A percentile compares a stretch with the other conserved stretches of the same genome.
Conservation (phyloP, 1,139 yeast species). For the Meyerozyma guilliermondii region DNA sequence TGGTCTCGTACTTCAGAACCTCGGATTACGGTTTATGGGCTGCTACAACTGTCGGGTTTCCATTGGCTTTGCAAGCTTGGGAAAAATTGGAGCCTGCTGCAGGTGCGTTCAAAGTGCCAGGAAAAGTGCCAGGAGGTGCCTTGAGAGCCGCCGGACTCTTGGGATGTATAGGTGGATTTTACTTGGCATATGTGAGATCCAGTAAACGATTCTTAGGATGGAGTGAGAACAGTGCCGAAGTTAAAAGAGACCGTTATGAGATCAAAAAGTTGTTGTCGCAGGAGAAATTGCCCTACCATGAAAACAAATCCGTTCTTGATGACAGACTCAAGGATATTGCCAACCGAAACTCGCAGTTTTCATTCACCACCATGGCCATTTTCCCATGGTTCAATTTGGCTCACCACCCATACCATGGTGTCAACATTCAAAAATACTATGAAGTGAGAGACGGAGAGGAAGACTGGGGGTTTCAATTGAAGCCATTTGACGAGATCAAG, state of each 20-base stretch:
- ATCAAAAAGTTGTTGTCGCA: slow-evolving; percentile 61
- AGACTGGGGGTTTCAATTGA: slow-evolving; percentile 43
- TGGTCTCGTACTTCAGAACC: slow-evolving; percentile 66
- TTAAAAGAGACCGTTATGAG: slow-evolving; percentile 67
- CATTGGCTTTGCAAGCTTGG: slow-evolving; percentile 54
- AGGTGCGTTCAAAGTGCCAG: slow-evolving; percentile 54
- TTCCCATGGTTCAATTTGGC: slow-evolving; percentile 84
- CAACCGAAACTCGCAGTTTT: slow-evolving; percentile 74
- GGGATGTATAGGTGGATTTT: slow-evolving; percentile 70
- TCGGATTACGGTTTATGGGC: slow-evolving; percentile 67
- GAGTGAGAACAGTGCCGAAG: slow-evolving; percentile 70
- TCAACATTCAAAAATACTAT: slow-evolving; percentile 64
- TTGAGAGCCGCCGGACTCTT: slow-evolving; percentile 56
- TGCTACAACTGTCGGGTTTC: slow-evolving; percentile 59
- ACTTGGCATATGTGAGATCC: slow-evolving; percentile 61
- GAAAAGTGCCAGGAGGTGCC: slow-evolving; percentile 50
- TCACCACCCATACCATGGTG: slow-evolving; percentile 80
- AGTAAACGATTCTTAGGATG: slow-evolving; percentile 76
- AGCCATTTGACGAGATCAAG: slow-evolving; percentile 43
- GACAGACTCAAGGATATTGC: slow-evolving; percentile 75
- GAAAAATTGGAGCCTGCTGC: slow-evolving; percentile 60
- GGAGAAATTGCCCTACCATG: slow-evolving; percentile 63
- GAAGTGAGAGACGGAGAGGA: slow-evolving; percentile 57
- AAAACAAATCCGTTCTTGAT: slow-evolving; percentile 54
- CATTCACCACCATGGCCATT: slow-evolving; percentile 56